Evolutionary conservation across 2,329 filamentous ascomycete genomes (phyloP), one percentile per base, ranked within the genome.

Genomic region (Fusarium nygamai): DNA sequence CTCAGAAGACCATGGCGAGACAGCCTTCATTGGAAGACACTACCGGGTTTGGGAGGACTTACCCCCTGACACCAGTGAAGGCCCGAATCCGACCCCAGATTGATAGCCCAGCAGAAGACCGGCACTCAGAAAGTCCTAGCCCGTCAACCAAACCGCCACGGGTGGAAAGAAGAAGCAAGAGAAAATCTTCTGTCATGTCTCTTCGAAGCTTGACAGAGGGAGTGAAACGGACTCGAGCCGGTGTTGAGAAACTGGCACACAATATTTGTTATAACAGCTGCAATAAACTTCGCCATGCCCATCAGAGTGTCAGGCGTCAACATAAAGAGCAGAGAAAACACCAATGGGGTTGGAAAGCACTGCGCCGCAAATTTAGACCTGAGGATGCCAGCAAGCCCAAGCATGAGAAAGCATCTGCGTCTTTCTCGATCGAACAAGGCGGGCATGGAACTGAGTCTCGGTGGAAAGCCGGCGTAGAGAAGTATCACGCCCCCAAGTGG

Each of bases 401-500:
- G 31, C n/a, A 74, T 13, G 73, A 78, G 34, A 76, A 72, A 46
- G 76, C 71, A 10, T 76, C 73, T 57, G 73, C 71, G 38, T 38
- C 72, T 4, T 81, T 81, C 62, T 73, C 75, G 7, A 56, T 79
- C 33, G 77, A 81, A 24, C 67, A 71, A 43, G 71, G 66, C 41
- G 67, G 70, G 8, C 71, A 71, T 47, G 76, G 75, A 19, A 71
- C 78, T 38, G 72, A 80, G 39, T 78, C 80, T 22, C 83, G 82
- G 82, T 84, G 83, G 83, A 78, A 73, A 53, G 81, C 81, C 13
- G 82, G 81, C 8, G 79, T 81, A 8, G 76, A 76, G 29, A 80
- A 76, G 64, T 84, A 80, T 62, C 78, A 76, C 24, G 80, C 79
- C 19, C 80, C 81, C 10, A 65, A 75, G 29, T 83, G 81, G 80